Evolutionary conservation across 139 green algal species (phyloP).

Genomic region (Micractinium sp.): DNA sequence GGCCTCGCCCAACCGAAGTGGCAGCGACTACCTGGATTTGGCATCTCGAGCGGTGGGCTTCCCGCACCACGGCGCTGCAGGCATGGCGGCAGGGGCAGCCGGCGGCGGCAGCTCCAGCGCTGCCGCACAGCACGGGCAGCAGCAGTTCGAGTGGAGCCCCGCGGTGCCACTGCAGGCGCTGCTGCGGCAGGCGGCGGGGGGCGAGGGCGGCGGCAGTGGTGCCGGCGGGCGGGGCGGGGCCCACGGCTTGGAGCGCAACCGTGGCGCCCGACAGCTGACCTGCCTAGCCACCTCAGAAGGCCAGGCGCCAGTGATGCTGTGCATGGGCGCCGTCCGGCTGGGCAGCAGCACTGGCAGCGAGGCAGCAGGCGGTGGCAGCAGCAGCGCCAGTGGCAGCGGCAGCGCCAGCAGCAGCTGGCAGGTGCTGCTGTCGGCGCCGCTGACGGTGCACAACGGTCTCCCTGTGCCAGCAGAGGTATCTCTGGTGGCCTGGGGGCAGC

Average conservation of each 20-base stretch:
- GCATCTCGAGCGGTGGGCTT: not conserved
- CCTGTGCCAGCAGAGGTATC: constrained; percentile 57
- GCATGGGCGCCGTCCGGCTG: not conserved
- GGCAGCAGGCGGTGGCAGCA: not conserved
- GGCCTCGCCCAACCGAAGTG: not conserved
- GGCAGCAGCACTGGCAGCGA: not conserved
- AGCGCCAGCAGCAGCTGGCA: constrained; percentile 37
- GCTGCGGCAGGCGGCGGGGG: constrained; percentile 35
- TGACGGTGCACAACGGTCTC: constrained; percentile 67
- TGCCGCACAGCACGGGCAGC: not conserved
- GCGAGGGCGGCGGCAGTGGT: not conserved
- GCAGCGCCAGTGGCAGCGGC: not conserved
- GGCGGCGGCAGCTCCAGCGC: not conserved
- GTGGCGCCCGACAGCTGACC: not conserved
- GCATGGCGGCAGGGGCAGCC: not conserved
- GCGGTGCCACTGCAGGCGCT: constrained; percentile 45
- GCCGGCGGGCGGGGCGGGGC: not conserved
- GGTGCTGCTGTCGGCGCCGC: constrained; percentile 55
- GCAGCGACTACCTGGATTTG: constrained; percentile 33
- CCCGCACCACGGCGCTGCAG: not conserved
- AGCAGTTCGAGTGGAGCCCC: constrained; percentile 41
- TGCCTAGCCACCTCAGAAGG: not conserved
- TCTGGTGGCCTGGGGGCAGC: constrained; percentile 11
- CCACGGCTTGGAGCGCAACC: not conserved
- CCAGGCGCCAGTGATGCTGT: constrained; percentile 2